A percentile compares a stretch with the other conserved stretches of the same genome.
Evolutionary conservation across 495 filamentous ascomycete genomes (phyloP).

Genomic region (Cryomyces minteri): DNA sequence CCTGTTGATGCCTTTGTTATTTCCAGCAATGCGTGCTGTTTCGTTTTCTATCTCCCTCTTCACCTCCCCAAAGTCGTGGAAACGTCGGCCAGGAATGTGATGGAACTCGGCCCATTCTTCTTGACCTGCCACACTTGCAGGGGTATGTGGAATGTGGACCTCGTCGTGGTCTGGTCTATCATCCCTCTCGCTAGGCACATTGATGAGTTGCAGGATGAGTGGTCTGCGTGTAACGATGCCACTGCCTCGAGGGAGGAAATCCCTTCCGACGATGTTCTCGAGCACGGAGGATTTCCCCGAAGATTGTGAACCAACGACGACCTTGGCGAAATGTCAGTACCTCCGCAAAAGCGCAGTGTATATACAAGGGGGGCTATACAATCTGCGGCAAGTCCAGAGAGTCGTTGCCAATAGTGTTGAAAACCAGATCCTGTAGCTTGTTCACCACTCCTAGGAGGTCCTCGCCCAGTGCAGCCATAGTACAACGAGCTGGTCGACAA

Average conservation of each 20-base stretch:
- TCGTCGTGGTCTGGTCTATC: slow-evolving; percentile 46
- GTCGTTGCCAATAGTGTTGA: slow-evolving; percentile 98
- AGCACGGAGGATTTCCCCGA: slow-evolving; percentile 98
- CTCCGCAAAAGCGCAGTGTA: not conserved
- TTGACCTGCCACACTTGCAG: slow-evolving; percentile 48
- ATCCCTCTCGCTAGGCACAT: slow-evolving; percentile 66
- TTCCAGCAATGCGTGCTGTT: slow-evolving; percentile 85
- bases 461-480: slow-evolving; percentile 64
- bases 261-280: slow-evolving; percentile 95
- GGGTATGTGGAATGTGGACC: slow-evolving; percentile 47
- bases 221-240: slow-evolving; percentile 92
- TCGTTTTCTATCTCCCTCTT: slow-evolving; percentile 97
- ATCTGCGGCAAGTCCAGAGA: slow-evolving; percentile 96
- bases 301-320: slow-evolving; percentile 96
- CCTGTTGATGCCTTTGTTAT: slow-evolving; percentile 95
- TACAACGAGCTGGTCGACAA: not conserved
- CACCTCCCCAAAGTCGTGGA: slow-evolving; percentile 81
- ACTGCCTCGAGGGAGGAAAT: slow-evolving; percentile 90
- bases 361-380: slow-evolving; percentile 35
- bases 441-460: slow-evolving; percentile 86
- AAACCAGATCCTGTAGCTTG: slow-evolving; percentile 92
- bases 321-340: slow-evolving; percentile 31
- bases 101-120: slow-evolving; percentile 96
- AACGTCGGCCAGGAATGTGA: slow-evolving; percentile 74
- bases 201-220: slow-evolving; percentile 94